Percentiles rank a stretch among this genome's conserved stretches.
Conservation (phyloP, 768 basidiomycete species). For the Mycena leptocephala region DNA sequence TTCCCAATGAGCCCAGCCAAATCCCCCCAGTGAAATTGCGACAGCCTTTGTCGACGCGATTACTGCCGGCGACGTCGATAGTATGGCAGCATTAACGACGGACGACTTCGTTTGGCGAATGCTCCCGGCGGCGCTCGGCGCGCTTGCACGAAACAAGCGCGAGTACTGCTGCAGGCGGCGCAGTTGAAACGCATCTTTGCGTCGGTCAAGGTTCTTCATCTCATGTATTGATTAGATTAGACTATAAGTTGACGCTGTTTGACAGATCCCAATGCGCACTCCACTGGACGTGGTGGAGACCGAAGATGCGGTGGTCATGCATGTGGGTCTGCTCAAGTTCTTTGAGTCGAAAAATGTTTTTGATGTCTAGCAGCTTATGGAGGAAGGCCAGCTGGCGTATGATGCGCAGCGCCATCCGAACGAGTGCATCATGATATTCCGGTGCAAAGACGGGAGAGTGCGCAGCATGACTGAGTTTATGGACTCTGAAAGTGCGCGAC, state of each 20-base stretch:
- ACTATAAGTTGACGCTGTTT: neutral
- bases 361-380: too few species aligned
- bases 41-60: neutral
- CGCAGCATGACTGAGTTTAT: constrained; percentile 5
- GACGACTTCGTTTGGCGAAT: constrained; percentile 7
- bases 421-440: too few species aligned
- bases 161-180: neutral
- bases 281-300: constrained; percentile 6
- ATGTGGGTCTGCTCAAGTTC: too few species aligned
- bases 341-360: too few species aligned
- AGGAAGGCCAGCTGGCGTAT: too few species aligned
- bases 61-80: neutral
- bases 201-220: neutral
- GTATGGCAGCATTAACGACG: neutral
- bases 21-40: neutral
- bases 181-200: neutral
- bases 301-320: too few species aligned
- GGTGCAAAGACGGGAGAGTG: constrained; percentile 5
- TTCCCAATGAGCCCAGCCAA: neutral
- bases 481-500: neutral
- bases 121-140: neutral
- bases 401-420: too few species aligned
- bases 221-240: too few species aligned
- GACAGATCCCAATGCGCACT: neutral
- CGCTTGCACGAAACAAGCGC: neutral